Base-by-base conservation (phyloP, 495 filamentous ascomycete species). In the Umbilicaria muhlenbergii region DNA sequence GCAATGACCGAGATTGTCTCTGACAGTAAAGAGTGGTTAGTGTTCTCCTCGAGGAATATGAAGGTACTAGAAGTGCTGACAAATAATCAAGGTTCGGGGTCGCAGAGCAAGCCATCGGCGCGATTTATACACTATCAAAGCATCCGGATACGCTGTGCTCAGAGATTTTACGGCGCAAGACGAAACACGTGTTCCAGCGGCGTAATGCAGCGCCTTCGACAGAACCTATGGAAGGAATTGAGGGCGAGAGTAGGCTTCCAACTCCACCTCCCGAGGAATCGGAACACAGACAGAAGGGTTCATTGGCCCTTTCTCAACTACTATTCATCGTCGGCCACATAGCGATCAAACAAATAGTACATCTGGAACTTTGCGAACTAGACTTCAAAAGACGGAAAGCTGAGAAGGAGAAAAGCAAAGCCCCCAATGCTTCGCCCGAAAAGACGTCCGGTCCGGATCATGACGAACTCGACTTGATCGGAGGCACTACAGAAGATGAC, bases 311-410 rank as follows among this genome's bases (percentile, higher is more conserved):
- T 0, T 91, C 89, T 0, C 92, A 95, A 49, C 71, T 99, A 2
- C 70, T 99, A 5, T 99, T 94, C 60, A 78, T 94, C 41, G 89
- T 98, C 41, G 91, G 89, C 5, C 89, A 98, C 55, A 84, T 95
- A 45, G 88, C 89, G 24, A 86, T 98, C 63, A 98, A 98, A 59
- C 91, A 99, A 53, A 99, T 96, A 46, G 91, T 99, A n/a, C 92
- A 99, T 59, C 70, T 99, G n/a, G 91, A 99, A 50, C 71, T 96
- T 2, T 88, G 86, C 61, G 91, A 99, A 56, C 73, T 88, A 33
- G 91, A 99, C 59, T 99, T 99, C 63, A 99, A 99, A 63, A 76
- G 88, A 19, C 73, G 87, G 43, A 99, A 96, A 63, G 84, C 82
- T 12, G 91, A 94, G 51, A 86, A 88, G 47, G 91, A 96, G 58